Base-by-base conservation (phyloP, 2,329 filamentous ascomycete species). In the Colletotrichum gloeosporioides region DNA sequence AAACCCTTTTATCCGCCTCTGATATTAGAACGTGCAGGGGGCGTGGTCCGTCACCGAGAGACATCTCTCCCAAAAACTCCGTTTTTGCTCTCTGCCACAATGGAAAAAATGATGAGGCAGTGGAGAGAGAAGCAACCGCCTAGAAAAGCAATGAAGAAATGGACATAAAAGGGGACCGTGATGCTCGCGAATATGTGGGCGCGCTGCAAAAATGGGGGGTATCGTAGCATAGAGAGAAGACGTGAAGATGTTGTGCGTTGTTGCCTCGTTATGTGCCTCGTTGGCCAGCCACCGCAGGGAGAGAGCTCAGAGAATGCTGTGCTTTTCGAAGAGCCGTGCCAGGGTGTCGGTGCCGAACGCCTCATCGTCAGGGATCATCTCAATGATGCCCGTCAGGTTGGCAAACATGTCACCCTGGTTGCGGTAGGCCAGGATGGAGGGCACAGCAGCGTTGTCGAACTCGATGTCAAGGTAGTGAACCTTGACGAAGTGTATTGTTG, bases 401-500 rank as follows among this genome's bases (percentile, higher is more conserved):
- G 95, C 95, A 80, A 99, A 96, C 78, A 98, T 92, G 78, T 99
- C 96, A 69, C 96, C 96, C 82, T 93, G 92, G 81, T 93, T 95
- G 75, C 93, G 93, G 87, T 99, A 99, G 13, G 95, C 96, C 65
- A 99, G 89, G 49, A 99, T 89, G 6, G 97, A 95, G 1, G 97
- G 97, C 3, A 98, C 94, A 62, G 94, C 93, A 36, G 96, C 94
- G 75, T 94, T 92, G 83, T 98, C 95, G 89, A 99, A 98, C 84
- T 99, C 96, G 49, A 98, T 98, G 75, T 98, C 96, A 77, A 95
- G 93, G 83, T 95, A 95, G 85, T 98, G 93, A 64, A 99, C 91
- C 86, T 96, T 98, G 86, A 99, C 91, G 82, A 99, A 99, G 82
- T 95, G 95, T 39, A 95, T 91, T 12, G 92, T 90, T 27, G 92